A percentile compares a stretch with the other conserved stretches of the same genome.
Evolutionary conservation across 345 rosid species (phyloP).

Genomic region (Cardamine resedifolia): DNA sequence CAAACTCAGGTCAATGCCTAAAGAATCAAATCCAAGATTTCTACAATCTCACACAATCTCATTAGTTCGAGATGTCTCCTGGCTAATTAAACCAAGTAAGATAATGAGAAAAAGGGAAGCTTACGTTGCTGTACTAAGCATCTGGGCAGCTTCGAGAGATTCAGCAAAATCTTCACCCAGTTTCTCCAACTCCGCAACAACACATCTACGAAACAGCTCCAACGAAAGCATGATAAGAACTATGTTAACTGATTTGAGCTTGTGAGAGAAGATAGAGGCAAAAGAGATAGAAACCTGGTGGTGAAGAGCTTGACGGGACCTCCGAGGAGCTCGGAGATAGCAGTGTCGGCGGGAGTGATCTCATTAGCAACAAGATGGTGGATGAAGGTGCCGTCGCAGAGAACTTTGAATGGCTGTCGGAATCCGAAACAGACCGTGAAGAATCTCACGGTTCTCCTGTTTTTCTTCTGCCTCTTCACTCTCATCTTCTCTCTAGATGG

Average conservation of each 20-base stretch:
- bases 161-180: conserved; percentile 60
- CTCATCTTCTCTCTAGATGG: conserved; percentile 49
- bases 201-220: conserved; percentile 51
- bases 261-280: not conserved
- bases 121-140: conserved; percentile 68
- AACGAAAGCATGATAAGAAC: not conserved
- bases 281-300: conserved; percentile 49
- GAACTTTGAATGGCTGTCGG: conserved; percentile 74
- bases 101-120: conserved; percentile 4
- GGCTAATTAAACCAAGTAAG: not conserved
- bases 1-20: not conserved
- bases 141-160: conserved; percentile 56
- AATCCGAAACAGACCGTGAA: conserved; percentile 71
- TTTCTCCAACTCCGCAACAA: conserved; percentile 67
- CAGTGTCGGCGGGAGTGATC: conserved; percentile 66
- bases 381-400: conserved; percentile 83
- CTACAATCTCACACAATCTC: not conserved
- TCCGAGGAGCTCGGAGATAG: conserved; percentile 60
- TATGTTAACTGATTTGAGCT: not conserved
- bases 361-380: conserved; percentile 59
- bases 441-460: conserved; percentile 70
- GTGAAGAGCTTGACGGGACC: conserved; percentile 88
- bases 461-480: conserved; percentile 79
- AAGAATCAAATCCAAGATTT: not conserved
- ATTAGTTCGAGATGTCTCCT: not conserved